Evolutionary conservation across 2,329 filamentous ascomycete species (phyloP), one percentile per base, ranked within the genome.

Genomic region (Teratosphaeria viscida): DNA sequence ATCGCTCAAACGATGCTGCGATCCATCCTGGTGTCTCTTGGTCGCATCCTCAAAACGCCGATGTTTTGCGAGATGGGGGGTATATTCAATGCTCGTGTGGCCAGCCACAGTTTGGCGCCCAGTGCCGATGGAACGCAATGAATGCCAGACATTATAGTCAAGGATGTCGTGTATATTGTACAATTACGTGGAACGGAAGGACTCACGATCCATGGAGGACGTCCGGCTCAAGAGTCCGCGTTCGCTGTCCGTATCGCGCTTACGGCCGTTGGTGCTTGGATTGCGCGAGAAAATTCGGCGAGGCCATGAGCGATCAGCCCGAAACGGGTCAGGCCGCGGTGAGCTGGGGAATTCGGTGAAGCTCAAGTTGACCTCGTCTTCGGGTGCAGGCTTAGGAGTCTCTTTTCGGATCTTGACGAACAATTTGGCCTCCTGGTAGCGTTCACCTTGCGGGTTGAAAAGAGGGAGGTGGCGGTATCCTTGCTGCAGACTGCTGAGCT

Each of bases 401-500:
- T 82, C 78, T 64, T 85, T 88, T 66, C 85, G 85, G 75, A 97
- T 89, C 69, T 86, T 87, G 77, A 92, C 96, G 74, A 97, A 96
- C 16, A 99, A 79, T 11, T 91, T 95, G 2, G 94, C 96, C 75
- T 96, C 96, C 52, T 96, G 81, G 72, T 95, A 97, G 67, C 92
- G 90, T 67, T 96, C 92, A 62, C 92, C 94, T 63, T 90, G 89
- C 59, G 85, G 82, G 75, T 97, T 92, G 73, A 90, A 88, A 16
- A 99, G 81, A 11, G 92, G 94, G 57, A 97, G 79, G 62, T 95
- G 95, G 62, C 92, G 90, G 74, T 94, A 97, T 32, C 94, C 94
- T 74, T 94, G 86, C 71, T 92, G 90, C 52, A 97, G 82, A 71
- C 87, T 95, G 76, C 82, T 86, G 57, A 97, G 85, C 76, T 97